These are phyloP conservation scores for Lasiodiplodia citricola DNA, from an alignment of 2,329 filamentous ascomycete species.

Conservation along the genomic window DNA sequence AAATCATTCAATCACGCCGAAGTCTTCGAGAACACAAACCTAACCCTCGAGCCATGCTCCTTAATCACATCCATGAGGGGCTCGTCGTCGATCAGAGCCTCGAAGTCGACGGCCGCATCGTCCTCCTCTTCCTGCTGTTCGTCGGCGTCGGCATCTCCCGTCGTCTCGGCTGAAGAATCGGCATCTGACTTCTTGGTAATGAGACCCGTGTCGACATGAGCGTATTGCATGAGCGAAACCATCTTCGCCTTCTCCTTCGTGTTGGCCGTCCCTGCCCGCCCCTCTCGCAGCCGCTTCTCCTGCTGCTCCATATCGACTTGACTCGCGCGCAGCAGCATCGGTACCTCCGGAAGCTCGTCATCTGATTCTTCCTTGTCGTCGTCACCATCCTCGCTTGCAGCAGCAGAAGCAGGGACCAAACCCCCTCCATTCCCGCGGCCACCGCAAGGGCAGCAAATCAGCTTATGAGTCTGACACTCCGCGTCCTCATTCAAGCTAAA, in stretches of 20 bases:
- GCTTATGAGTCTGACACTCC: conserved; percentile 70
- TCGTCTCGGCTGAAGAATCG: conserved; percentile 22
- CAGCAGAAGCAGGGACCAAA: background rate
- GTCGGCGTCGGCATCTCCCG: conserved; percentile 32
- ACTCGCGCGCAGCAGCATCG: conserved; percentile 46
- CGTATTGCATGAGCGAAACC: conserved; percentile 59
- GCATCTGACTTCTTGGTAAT: conserved; percentile 26
- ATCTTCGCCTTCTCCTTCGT: conserved; percentile 48
- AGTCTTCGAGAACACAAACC: conserved; percentile 57
- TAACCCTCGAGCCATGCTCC: conserved; percentile 51
- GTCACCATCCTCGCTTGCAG: conserved; percentile 34
- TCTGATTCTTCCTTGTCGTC: conserved; percentile 3
- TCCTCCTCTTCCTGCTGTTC: conserved; percentile 29
- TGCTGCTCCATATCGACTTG: conserved; percentile 54
- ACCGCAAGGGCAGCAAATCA: conserved; percentile 67
- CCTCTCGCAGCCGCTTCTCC: conserved; percentile 48
- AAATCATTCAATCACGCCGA: background rate
- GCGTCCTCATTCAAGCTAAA: conserved; percentile 68
- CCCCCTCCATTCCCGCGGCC: conserved; percentile 53
- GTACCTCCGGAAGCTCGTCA: conserved; percentile 37
- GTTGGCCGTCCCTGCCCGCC: conserved; percentile 32
- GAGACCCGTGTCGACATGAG: conserved; percentile 51
- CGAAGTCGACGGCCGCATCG: conserved; percentile 30
- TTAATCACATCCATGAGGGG: conserved; percentile 56
- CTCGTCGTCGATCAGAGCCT: conserved; percentile 55